These are phyloP conservation scores for Moesziomyces sp. DNA, from an alignment of 1,284 basidiomycete genomes.

Conservation along the genomic window DNA sequence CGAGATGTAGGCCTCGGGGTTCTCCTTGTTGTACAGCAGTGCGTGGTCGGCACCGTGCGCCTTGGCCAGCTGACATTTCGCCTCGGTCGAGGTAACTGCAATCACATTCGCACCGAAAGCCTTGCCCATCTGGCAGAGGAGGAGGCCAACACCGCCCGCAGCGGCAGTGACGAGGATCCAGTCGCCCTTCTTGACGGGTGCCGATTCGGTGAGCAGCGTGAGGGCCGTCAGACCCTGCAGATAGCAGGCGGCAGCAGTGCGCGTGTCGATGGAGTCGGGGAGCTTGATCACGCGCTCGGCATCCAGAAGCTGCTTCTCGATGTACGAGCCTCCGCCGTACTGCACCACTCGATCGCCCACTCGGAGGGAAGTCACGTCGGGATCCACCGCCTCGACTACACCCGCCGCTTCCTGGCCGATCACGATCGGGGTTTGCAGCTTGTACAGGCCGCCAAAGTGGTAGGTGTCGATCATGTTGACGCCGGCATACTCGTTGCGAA, in stretches of 20 bases:
- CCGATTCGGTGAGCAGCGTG: constrained; percentile 83
- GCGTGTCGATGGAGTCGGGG: constrained; percentile 72
- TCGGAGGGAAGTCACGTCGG: constrained; percentile 68
- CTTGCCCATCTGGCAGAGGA: constrained; percentile 71
- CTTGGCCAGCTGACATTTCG: constrained; percentile 86
- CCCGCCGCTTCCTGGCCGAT: constrained; percentile 85
- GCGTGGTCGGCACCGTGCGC: constrained; percentile 86
- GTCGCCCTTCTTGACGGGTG: constrained; percentile 77
- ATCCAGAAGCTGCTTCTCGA: constrained; percentile 79
- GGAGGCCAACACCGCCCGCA: constrained; percentile 77
- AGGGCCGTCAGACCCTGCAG: constrained; percentile 85
- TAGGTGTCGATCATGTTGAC: constrained; percentile 76
- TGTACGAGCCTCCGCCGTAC: constrained; percentile 74
- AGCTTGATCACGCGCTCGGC: constrained; percentile 76
- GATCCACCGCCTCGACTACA: constrained; percentile 75
- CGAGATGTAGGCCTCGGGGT: constrained; percentile 35
- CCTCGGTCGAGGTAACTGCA: constrained; percentile 87
- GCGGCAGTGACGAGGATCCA: constrained; percentile 84
- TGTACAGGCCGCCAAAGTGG: constrained; percentile 70
- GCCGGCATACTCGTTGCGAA: constrained; percentile 75
- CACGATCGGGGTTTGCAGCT: constrained; percentile 75
- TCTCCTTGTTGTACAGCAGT: constrained; percentile 76
- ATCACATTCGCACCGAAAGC: constrained; percentile 84
- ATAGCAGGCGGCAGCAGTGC: constrained; percentile 76
- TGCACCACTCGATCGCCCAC: constrained; percentile 75